Evolutionary conservation across 2,329 filamentous ascomycete genomes (phyloP).

Genomic region (Aspergillus sp.): DNA sequence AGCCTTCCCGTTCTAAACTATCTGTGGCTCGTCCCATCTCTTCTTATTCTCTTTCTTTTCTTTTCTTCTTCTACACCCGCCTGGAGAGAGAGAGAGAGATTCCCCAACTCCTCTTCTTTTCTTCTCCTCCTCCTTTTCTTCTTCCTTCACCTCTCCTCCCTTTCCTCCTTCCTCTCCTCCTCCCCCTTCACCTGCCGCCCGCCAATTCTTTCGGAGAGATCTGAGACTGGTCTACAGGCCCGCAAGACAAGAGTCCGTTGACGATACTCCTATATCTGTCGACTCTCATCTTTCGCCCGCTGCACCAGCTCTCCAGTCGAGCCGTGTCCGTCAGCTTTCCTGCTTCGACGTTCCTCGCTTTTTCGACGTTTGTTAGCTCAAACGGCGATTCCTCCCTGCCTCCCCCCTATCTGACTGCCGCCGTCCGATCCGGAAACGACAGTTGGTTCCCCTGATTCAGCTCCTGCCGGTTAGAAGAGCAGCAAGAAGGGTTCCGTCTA

Average conservation of each 20-base stretch:
- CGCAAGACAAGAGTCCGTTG: constrained; percentile 24
- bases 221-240: constrained; percentile 36
- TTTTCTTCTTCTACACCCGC: constrained; percentile 41
- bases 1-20: background rate
- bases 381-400: constrained; percentile 30
- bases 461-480: constrained; percentile 42
- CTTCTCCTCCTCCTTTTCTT: constrained; percentile 30
- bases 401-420: constrained; percentile 27
- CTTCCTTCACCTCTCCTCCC: constrained; percentile 34
- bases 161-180: constrained; percentile 29
- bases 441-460: constrained; percentile 34
- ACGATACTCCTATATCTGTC: constrained; percentile 24
- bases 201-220: constrained; percentile 40
- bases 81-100: constrained; percentile 44
- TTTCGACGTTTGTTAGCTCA: constrained; percentile 43
- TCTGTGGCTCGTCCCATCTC: constrained; percentile 27
- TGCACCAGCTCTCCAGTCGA: constrained; percentile 38
- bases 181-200: constrained; percentile 27
- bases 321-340: constrained; percentile 37
- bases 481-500: constrained; percentile 30
- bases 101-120: constrained; percentile 31
- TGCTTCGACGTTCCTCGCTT: constrained; percentile 33
- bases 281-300: constrained; percentile 27
- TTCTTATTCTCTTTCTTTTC: constrained; percentile 31
- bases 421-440: constrained; percentile 34